A percentile compares a stretch with the other conserved stretches of the same genome.
phyloP scores from a whole-genome alignment of 805 yeast genomes.

The Saccharomycopsis oosterbeekiorum region DNA sequence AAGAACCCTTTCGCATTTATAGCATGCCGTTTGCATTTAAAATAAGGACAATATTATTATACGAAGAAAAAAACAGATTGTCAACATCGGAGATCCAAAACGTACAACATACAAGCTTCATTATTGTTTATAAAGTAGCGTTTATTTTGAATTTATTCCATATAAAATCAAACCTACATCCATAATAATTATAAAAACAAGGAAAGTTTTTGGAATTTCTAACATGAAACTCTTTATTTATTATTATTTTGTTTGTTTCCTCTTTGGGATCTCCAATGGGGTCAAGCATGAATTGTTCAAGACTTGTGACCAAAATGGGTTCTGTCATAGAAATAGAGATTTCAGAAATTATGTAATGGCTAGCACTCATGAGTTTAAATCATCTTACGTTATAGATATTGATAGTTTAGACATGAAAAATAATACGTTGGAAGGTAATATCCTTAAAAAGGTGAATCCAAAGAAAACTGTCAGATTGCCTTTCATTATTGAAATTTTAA shows the following conservation, averaged over 20 bases:
- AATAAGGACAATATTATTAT: not conserved
- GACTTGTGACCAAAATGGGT: slow-evolving; percentile 70
- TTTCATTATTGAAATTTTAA: slow-evolving; percentile 46
- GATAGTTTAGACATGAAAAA: slow-evolving; percentile 25
- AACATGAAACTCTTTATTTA: not conserved
- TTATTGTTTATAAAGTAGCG: too few species aligned
- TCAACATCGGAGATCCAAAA: not conserved
- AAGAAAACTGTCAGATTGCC: slow-evolving; percentile 39
- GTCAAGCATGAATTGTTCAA: slow-evolving; percentile 66
- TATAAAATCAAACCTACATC: too few species aligned
- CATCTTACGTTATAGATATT: slow-evolving; percentile 35
- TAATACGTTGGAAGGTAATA: slow-evolving; percentile 31
- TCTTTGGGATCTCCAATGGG: slow-evolving; percentile 21
- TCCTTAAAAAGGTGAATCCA: slow-evolving; percentile 36
- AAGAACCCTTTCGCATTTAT: not conserved
- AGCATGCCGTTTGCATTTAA: not conserved
- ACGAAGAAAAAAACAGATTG: not conserved
- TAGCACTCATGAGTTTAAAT: slow-evolving; percentile 23
- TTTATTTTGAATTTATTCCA: not conserved
- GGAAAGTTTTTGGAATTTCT: not conserved
- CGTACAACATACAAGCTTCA: not conserved
- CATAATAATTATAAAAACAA: too few species aligned
- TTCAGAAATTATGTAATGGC: slow-evolving; percentile 38
- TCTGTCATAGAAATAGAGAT: slow-evolving; percentile 70
- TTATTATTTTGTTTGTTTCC: not conserved